Conservation (phyloP, 441 rosid species). For the Manihot esculenta region DNA sequence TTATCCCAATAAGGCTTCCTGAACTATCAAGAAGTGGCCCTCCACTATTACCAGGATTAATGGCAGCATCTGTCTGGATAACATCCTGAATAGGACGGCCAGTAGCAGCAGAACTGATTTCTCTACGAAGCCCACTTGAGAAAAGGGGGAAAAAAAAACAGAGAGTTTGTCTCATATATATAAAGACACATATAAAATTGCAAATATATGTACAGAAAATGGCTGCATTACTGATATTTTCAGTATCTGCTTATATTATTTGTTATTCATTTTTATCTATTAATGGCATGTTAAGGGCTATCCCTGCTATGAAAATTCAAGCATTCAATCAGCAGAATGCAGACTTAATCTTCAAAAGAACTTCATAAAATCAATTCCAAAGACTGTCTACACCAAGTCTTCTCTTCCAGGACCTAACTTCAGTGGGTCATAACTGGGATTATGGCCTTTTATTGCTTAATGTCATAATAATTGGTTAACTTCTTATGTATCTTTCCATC, state of each 20-base stretch:
- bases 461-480: neutral
- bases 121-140: conserved; percentile 87
- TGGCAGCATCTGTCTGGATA: conserved; percentile 96
- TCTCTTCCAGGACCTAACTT: neutral
- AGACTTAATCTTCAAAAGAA: neutral
- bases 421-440: neutral
- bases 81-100: conserved; percentile 99
- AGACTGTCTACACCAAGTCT: neutral
- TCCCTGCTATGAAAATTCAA: neutral
- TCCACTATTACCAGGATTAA: conserved; percentile 98
- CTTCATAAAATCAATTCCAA: neutral
- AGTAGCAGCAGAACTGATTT: conserved; percentile 97
- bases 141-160: conserved; percentile 16
- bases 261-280: neutral
- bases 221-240: neutral
- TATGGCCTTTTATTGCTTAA: neutral
- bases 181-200: neutral
- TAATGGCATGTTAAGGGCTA: conserved; percentile 3
- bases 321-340: neutral
- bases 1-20: conserved; percentile 88
- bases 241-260: neutral
- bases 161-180: neutral
- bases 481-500: neutral
- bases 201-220: neutral
- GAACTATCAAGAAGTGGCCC: conserved; percentile 97